Base-by-base conservation (phyloP, 257 asterid species). In the Handroanthus guayacan region DNA sequence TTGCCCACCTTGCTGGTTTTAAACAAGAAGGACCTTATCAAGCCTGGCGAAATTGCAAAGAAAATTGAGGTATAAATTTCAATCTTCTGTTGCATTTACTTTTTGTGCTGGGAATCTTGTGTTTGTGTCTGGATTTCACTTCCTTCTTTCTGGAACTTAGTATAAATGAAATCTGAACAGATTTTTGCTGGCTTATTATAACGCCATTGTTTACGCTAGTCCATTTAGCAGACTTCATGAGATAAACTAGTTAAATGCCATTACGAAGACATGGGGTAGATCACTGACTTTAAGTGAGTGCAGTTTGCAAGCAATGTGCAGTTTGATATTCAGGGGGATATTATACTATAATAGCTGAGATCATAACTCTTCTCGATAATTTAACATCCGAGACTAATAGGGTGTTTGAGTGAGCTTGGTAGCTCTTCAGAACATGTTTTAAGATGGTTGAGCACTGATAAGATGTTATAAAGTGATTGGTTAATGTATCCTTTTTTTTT, bases 31-130 rank as follows among this genome's bases (percentile, higher is more conserved):
- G 99, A 95, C 78, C 92, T 91, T 66, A 89, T 95, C 80, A 95
- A 93, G 64, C 99, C 99, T 14, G 99, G 99, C 77, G 99, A 95
- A 91, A 90, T 95, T 18, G 98, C 97, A 37, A 92, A 92, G 95
- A 95, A 85, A 82, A 95, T 92, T 66, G 90, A 91, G 98, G 99
- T 91, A 55, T 38, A 69, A 43, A 38, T 65, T 64, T 39, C 43
- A 38, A 5, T 20, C 37, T 39, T 64, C 54, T 47, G 3, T 39
- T 69, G 18, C 9, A 39, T 64, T 39, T 69, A 34, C 9, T 31
- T 64, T 58, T 54, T 67, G 52, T 74, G 66, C 10, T 63, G 38
- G 18, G 43, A 69, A 74, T 54, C 44, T 52, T 31, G 20, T 72
- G 62, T 20, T 36, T 65, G 58, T 41, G 67, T 47, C 44, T 9